A percentile compares a stretch with the other conserved stretches of the same genome.
These are phyloP conservation scores for Penicillium sp. DNA, from an alignment of 2,329 filamentous ascomycete species.

Conservation along the genomic window DNA sequence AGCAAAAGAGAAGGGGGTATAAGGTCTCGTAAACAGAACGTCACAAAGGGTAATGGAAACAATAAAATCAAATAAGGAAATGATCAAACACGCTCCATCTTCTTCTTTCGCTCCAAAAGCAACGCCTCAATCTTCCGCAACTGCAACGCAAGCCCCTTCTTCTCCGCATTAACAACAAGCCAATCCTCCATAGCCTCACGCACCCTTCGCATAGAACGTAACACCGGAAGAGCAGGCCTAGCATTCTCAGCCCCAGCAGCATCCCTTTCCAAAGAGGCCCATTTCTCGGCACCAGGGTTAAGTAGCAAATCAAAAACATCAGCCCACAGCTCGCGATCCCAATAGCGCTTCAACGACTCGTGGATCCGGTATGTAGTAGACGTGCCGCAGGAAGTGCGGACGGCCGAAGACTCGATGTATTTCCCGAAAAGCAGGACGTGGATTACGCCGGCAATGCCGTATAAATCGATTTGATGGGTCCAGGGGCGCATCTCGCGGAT, in stretches of 20 bases:
- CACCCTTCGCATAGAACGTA: constrained; percentile 65
- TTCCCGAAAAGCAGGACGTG: constrained; percentile 90
- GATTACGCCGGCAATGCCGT: constrained; percentile 83
- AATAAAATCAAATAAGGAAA: background rate
- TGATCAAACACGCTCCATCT: constrained; percentile 29
- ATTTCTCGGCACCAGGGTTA: constrained; percentile 65
- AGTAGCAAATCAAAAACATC: constrained; percentile 80
- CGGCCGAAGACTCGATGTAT: constrained; percentile 76
- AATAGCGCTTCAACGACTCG: constrained; percentile 88
- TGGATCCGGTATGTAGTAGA: constrained; percentile 69
- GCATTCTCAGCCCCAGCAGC: background rate
- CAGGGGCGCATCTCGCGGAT: constrained; percentile 92
- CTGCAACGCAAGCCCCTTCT: constrained; percentile 62
- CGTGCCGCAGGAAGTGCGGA: constrained; percentile 18
- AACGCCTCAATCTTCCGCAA: constrained; percentile 65
- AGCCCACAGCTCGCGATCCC: constrained; percentile 89
- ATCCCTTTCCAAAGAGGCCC: constrained; percentile 57
- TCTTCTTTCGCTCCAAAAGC: constrained; percentile 57
- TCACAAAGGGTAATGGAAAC: background rate
- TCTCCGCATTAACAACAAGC: constrained; percentile 78
- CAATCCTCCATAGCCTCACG: constrained; percentile 80
- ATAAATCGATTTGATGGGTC: constrained; percentile 98
- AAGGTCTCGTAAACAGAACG: background rate
- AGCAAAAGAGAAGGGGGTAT: background rate
- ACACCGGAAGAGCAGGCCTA: constrained; percentile 63